phyloP scores from a whole-genome alignment of 306 rosid genomes.

The Gynostemma pentaphyllum region DNA sequence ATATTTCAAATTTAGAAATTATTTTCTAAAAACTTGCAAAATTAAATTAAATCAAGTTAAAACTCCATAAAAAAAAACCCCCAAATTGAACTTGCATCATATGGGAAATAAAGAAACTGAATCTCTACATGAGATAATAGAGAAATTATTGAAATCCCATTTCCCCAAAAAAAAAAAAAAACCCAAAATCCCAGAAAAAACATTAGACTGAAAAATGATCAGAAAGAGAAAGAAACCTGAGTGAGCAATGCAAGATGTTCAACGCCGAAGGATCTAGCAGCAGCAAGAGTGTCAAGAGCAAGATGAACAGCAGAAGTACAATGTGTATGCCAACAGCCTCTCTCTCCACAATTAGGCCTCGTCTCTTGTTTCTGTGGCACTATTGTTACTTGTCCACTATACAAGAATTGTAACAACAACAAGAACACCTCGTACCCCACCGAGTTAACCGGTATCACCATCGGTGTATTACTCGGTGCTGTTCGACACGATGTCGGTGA shows the following conservation, averaged over 20 bases:
- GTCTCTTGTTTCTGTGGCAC: constrained; percentile 94
- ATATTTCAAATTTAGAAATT: constrained; percentile 44
- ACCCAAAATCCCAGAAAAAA: not conserved
- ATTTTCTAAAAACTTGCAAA: not conserved
- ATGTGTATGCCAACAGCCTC: constrained; percentile 97
- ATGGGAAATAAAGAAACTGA: too few species aligned
- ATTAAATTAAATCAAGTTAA: not conserved
- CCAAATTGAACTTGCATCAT: not conserved
- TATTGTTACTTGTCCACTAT: constrained; percentile 91
- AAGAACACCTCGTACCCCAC: constrained; percentile 93
- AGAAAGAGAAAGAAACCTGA: constrained; percentile 43
- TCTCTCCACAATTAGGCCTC: constrained; percentile 84
- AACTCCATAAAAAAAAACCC: not conserved
- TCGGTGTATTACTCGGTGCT: too few species aligned
- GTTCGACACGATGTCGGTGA: too few species aligned
- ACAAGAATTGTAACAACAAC: constrained; percentile 73
- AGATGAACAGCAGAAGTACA: constrained; percentile 98
- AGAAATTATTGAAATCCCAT: not conserved
- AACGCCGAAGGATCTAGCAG: constrained; percentile 91
- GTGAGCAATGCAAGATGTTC: constrained; percentile 95
- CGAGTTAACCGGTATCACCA: constrained; percentile 79
- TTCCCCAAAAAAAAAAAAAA: not conserved
- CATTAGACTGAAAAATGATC: not conserved
- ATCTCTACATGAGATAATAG: constrained; percentile 4
- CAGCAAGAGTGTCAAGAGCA: constrained; percentile 87